These are phyloP conservation scores for Elongisporangium prolatum DNA, from an alignment of 352 stramenopile genomes.

Conservation along the genomic window DNA sequence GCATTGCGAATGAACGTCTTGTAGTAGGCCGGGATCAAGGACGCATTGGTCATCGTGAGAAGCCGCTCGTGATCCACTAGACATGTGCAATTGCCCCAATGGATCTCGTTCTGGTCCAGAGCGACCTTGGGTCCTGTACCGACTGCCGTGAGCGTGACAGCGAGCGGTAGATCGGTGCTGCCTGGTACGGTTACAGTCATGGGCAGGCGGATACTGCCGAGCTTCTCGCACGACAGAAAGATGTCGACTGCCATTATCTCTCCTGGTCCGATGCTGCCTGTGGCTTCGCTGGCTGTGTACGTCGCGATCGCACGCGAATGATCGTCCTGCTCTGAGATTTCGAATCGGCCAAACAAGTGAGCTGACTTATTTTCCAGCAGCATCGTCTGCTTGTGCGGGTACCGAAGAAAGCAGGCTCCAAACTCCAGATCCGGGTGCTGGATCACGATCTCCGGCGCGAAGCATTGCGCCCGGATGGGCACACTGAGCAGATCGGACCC, in stretches of 20 bases:
- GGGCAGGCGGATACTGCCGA: conserved; percentile 89
- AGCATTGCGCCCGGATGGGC: conserved; percentile 86
- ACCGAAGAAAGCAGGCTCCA: conserved; percentile 88
- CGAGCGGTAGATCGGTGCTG: conserved; percentile 85
- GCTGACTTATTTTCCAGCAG: conserved; percentile 84
- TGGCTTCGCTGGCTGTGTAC: conserved; percentile 64
- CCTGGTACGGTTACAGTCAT: conserved; percentile 83
- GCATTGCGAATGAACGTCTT: conserved; percentile 93
- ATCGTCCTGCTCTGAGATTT: conserved; percentile 89
- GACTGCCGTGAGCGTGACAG: conserved; percentile 79
- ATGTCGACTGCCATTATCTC: conserved; percentile 69
- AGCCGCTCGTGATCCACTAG: conserved; percentile 72
- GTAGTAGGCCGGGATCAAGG: conserved; percentile 87
- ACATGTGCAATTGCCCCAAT: conserved; percentile 91
- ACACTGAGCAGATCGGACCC: conserved; percentile 86
- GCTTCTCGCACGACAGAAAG: conserved; percentile 84
- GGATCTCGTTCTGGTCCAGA: conserved; percentile 72
- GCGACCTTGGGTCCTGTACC: conserved; percentile 85
- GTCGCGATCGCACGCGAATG: conserved; percentile 77
- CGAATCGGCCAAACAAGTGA: conserved; percentile 79
- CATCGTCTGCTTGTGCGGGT: conserved; percentile 87
- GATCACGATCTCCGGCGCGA: conserved; percentile 75
- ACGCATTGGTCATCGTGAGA: conserved; percentile 86
- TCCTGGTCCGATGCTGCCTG: conserved; percentile 58
- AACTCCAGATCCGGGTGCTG: conserved; percentile 80